phyloP scores from a whole-genome alignment of 192 early-diverging fungal species.

The Backusella luteola region DNA sequence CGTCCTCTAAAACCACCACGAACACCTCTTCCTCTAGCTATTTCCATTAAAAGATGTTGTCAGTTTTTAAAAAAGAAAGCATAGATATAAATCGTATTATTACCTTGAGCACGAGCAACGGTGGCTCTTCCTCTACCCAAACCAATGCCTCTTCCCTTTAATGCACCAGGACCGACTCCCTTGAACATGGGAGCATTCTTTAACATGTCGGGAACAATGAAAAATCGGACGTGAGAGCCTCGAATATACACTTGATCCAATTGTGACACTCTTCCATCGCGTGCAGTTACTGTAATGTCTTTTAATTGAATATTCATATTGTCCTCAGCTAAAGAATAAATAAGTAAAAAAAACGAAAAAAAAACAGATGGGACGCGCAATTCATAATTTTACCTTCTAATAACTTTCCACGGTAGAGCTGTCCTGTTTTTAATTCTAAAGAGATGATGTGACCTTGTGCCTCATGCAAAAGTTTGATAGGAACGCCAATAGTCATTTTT shows the following conservation, averaged over 20 bases:
- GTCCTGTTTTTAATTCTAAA: slow-evolving; percentile 93
- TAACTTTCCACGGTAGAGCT: slow-evolving; percentile 92
- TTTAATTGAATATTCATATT: slow-evolving; percentile 99
- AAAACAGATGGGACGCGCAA: slow-evolving; percentile 1
- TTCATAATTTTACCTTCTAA: slow-evolving; percentile 62
- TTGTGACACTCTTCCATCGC: slow-evolving; percentile 89
- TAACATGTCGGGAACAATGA: slow-evolving; percentile 99
- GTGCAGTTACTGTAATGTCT: slow-evolving; percentile 89
- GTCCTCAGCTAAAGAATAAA: slow-evolving; percentile 72
- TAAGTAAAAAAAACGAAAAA: slow-evolving; percentile 33
- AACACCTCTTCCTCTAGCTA: slow-evolving; percentile 25
- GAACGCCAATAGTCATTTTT: slow-evolving; percentile 86
- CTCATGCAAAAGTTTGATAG: slow-evolving; percentile 96
- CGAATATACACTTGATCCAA: slow-evolving; percentile 96
- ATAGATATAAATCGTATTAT: not conserved
- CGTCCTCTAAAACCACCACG: slow-evolving; percentile 25
- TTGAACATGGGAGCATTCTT: slow-evolving; percentile 99
- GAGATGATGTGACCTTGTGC: slow-evolving; percentile 96
- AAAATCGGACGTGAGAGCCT: slow-evolving; percentile 89
- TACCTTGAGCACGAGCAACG: slow-evolving; percentile 70
- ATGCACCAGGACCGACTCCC: slow-evolving; percentile 77
- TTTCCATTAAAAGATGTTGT: not conserved
- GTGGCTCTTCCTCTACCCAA: slow-evolving; percentile 78
- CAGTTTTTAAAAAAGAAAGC: not conserved
- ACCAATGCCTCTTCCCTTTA: slow-evolving; percentile 83